phyloP scores from a whole-genome alignment of 192 early-diverging fungal species.

The Rhizophagus prolifer region DNA sequence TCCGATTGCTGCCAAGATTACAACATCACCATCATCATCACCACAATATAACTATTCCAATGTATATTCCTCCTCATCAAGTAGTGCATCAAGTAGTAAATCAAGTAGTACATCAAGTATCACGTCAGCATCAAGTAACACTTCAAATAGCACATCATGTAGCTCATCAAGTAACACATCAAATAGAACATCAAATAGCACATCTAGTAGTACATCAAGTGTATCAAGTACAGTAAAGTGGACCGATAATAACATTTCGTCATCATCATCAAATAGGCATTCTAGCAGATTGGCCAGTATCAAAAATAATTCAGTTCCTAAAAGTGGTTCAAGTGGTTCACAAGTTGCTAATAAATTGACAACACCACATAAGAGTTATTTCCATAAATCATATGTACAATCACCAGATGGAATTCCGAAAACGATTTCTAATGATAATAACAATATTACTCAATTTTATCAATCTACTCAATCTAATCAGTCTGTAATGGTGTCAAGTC shows the following conservation, averaged over 20 bases:
- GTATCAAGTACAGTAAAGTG: too few species aligned
- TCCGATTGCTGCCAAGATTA: not conserved
- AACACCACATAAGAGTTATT: not conserved
- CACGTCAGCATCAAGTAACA: too few species aligned
- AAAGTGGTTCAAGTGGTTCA: not conserved
- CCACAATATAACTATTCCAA: not conserved
- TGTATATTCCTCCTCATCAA: not conserved
- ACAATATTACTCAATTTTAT: not conserved
- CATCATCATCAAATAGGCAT: not conserved
- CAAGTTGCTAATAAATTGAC: not conserved
- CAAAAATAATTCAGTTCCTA: not conserved
- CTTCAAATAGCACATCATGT: too few species aligned
- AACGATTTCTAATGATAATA: not conserved
- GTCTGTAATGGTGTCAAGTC: not conserved
- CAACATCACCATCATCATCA: not conserved
- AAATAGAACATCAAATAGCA: too few species aligned
- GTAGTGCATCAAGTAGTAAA: too few species aligned
- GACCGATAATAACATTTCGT: not conserved
- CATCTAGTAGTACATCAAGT: too few species aligned
- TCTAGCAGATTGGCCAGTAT: not conserved
- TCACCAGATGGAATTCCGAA: not conserved
- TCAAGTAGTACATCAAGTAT: too few species aligned
- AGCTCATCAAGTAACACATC: too few species aligned
- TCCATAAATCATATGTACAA: not conserved
- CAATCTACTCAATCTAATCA: not conserved